Evolutionary conservation across 2,329 filamentous ascomycete species (phyloP).

Genomic region (Cordyceps pruinosa): DNA sequence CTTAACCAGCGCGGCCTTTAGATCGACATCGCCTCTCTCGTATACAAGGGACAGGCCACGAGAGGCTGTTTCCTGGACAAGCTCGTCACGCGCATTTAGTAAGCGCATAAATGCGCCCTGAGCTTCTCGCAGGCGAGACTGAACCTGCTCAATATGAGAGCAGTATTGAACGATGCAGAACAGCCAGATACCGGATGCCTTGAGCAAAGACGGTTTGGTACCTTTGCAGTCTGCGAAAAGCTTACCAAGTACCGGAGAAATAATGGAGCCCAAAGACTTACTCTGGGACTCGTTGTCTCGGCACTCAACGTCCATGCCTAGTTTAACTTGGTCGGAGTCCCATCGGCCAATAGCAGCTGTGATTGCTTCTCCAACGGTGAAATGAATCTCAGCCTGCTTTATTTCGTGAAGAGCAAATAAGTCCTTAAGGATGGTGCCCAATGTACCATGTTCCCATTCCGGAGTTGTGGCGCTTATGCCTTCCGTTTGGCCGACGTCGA

Average conservation of each 20-base stretch:
- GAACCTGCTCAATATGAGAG: conserved; percentile 68
- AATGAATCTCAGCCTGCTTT: conserved; percentile 80
- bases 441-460: conserved; percentile 22
- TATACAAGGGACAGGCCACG: conserved; percentile 88
- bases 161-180: conserved; percentile 88
- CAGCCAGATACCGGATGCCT: conserved; percentile 92
- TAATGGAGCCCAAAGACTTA: conserved; percentile 33
- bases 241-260: conserved; percentile 58
- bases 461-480: conserved; percentile 18
- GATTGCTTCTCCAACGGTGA: conserved; percentile 83
- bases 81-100: conserved; percentile 79
- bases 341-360: conserved; percentile 72
- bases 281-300: conserved; percentile 28
- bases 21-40: conserved; percentile 74
- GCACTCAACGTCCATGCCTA: conserved; percentile 68
- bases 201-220: conserved; percentile 82
- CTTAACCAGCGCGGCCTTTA: conserved; percentile 77
- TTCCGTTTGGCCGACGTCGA: conserved; percentile 4
- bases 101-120: conserved; percentile 85
- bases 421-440: conserved; percentile 55
- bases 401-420: conserved; percentile 77
- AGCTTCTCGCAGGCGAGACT: conserved; percentile 65
- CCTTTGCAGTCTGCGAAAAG: conserved; percentile 71
- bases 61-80: conserved; percentile 93
- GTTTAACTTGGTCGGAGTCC: conserved; percentile 71